Evolutionary conservation across 306 rosid species (phyloP).

Genomic region (Begonia peltatifolia): DNA sequence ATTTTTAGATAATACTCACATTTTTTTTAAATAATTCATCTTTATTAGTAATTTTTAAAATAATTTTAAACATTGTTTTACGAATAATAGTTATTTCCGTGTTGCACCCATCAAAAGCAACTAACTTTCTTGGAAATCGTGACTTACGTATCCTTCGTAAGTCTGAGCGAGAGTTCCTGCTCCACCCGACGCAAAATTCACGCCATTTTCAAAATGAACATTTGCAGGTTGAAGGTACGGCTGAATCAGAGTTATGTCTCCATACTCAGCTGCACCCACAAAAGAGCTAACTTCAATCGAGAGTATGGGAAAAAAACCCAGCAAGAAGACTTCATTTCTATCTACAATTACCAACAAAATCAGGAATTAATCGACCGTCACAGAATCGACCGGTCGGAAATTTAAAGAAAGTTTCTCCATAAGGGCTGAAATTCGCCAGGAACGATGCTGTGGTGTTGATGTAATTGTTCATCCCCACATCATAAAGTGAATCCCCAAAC

Average conservation of each 20-base stretch:
- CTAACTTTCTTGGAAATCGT: neutral
- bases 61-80: no score
- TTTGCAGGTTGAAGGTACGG: conserved; percentile 22
- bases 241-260: conserved; percentile 18
- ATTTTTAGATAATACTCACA: no score
- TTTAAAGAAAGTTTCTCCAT: conserved; percentile 39
- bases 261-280: conserved; percentile 19
- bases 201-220: conserved; percentile 8
- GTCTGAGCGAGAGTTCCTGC: conserved; percentile 20
- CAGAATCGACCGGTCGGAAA: conserved; percentile 33
- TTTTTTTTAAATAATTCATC: no score
- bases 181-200: conserved; percentile 35
- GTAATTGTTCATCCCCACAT: neutral
- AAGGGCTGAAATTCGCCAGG: conserved; percentile 25
- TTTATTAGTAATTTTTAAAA: no score
- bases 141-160: conserved; percentile 9
- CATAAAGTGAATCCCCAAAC: neutral
- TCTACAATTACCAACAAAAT: conserved; percentile 19
- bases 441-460: conserved; percentile 5
- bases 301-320: no score
- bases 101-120: no score
- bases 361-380: conserved; percentile 27
- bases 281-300: no score
- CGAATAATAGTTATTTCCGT: no score
- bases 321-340: no score